Conservation (phyloP, 2,329 filamentous ascomycete species). For the Nothomitra cinnamomea region DNA sequence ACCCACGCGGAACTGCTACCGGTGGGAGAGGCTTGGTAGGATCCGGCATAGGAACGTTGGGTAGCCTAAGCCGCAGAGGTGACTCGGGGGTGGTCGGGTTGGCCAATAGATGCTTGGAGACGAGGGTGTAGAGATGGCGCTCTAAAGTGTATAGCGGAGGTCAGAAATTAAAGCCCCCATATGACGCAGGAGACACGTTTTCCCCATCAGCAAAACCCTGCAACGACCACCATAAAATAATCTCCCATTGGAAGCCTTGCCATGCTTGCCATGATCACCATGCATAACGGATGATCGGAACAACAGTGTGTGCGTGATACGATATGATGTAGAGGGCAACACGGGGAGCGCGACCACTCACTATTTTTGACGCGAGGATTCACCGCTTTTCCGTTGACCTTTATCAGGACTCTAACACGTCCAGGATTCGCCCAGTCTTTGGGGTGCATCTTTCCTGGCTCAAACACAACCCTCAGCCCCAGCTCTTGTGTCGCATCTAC, state of each 20-base stretch:
- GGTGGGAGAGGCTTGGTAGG: slow-evolving; percentile 50
- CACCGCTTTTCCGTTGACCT: slow-evolving; percentile 34
- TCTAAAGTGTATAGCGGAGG: slow-evolving; percentile 31
- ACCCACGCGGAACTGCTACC: slow-evolving; percentile 65
- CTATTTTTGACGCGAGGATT: slow-evolving; percentile 45
- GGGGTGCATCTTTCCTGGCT: slow-evolving; percentile 82
- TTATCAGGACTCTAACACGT: slow-evolving; percentile 63
- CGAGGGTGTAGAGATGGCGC: slow-evolving; percentile 71
- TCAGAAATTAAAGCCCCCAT: neutral
- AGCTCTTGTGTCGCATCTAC: slow-evolving; percentile 66
- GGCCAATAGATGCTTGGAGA: slow-evolving; percentile 56
- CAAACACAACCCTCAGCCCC: slow-evolving; percentile 58
- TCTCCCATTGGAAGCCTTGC: too few species aligned
- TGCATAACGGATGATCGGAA: too few species aligned
- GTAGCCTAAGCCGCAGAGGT: slow-evolving; percentile 55
- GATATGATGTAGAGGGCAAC: too few species aligned
- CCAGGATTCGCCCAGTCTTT: slow-evolving; percentile 98
- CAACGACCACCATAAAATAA: too few species aligned
- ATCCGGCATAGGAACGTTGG: slow-evolving; percentile 51
- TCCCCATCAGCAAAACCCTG: too few species aligned
- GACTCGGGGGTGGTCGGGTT: slow-evolving; percentile 62
- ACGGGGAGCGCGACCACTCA: slow-evolving; percentile 26
- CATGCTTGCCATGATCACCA: too few species aligned
- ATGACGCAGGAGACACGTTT: neutral
- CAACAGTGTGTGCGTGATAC: too few species aligned